These are phyloP conservation scores for Aspergillus sclerotioniger DNA, from an alignment of 495 filamentous ascomycete genomes.

Conservation along the genomic window DNA sequence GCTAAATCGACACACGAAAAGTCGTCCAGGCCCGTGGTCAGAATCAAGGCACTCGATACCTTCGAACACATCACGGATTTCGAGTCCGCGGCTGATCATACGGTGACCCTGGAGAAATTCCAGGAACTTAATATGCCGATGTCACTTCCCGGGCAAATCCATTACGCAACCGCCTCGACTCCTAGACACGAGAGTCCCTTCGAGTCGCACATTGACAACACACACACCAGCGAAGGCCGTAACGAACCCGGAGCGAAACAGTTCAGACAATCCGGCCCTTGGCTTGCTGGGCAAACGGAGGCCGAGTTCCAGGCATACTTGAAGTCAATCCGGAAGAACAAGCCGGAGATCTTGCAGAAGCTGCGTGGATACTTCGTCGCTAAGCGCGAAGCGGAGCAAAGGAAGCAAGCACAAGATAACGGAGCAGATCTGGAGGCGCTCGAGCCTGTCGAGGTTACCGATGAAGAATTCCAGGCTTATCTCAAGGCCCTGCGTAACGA, in stretches of 20 bases:
- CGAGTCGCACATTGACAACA: slow-evolving; percentile 48
- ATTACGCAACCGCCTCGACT: slow-evolving; percentile 28
- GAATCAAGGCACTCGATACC: slow-evolving; percentile 74
- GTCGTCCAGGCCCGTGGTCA: slow-evolving; percentile 66
- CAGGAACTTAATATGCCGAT: slow-evolving; percentile 74
- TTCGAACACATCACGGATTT: slow-evolving; percentile 91
- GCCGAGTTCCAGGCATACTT: slow-evolving; percentile 69
- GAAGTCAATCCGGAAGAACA: slow-evolving; percentile 57
- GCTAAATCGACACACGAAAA: slow-evolving; percentile 64
- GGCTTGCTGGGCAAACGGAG: slow-evolving; percentile 71
- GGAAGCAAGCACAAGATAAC: slow-evolving; percentile 45
- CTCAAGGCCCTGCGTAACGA: slow-evolving; percentile 59
- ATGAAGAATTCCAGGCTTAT: slow-evolving; percentile 59
- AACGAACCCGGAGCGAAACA: slow-evolving; percentile 33
- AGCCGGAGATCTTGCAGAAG: slow-evolving; percentile 60
- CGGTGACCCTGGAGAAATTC: slow-evolving; percentile 79
- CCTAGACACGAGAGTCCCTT: slow-evolving; percentile 51
- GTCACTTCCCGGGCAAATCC: slow-evolving; percentile 42
- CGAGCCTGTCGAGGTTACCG: slow-evolving; percentile 47
- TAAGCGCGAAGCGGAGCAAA: slow-evolving; percentile 43
- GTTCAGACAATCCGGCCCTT: slow-evolving; percentile 64
- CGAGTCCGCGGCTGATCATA: slow-evolving; percentile 77
- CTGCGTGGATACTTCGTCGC: slow-evolving; percentile 46
- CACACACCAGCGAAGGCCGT: slow-evolving; percentile 34
- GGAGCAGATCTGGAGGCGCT: slow-evolving; percentile 39